Evolutionary conservation across 208 protist genomes (phyloP).

Genomic region (Balamuthia mandrillaris): DNA sequence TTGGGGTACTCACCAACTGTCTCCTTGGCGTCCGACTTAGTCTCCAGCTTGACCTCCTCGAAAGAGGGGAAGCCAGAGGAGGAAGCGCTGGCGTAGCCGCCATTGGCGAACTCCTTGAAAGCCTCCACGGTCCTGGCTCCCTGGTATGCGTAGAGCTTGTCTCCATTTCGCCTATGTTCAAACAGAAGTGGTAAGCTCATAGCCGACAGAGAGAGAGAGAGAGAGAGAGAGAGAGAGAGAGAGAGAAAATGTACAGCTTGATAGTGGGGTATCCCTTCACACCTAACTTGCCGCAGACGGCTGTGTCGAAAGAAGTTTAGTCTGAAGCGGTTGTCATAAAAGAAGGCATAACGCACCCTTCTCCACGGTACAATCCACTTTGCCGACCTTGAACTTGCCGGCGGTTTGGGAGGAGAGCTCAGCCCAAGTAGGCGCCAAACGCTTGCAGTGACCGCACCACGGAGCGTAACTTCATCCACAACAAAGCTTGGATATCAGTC

Average conservation of each 20-base stretch:
- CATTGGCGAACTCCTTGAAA: not conserved
- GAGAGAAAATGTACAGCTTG: not conserved
- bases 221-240: not conserved
- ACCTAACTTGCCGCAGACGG: no score
- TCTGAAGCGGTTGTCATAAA: no score
- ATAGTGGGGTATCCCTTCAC: conserved; percentile 10
- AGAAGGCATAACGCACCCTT: no score
- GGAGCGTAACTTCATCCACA: conserved; percentile 26
- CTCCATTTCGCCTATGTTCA: not conserved
- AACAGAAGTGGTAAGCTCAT: no score
- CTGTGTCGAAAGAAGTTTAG: no score
- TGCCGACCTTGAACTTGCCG: conserved; percentile 2
- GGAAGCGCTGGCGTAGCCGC: not conserved
- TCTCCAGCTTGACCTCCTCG: not conserved
- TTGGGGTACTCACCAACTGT: not conserved
- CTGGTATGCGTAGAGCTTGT: not conserved
- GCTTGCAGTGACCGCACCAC: conserved; percentile 42
- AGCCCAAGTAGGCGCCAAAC: conserved; percentile 5
- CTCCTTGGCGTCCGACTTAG: not conserved
- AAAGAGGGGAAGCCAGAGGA: not conserved
- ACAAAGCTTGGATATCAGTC: no score
- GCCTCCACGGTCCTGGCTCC: not conserved
- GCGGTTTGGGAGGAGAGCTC: not conserved
- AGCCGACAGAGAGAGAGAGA: not conserved
- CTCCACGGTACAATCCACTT: conserved; percentile 4